Conservation (phyloP, 768 basidiomycete genomes). For the Pholiota molesta region DNA sequence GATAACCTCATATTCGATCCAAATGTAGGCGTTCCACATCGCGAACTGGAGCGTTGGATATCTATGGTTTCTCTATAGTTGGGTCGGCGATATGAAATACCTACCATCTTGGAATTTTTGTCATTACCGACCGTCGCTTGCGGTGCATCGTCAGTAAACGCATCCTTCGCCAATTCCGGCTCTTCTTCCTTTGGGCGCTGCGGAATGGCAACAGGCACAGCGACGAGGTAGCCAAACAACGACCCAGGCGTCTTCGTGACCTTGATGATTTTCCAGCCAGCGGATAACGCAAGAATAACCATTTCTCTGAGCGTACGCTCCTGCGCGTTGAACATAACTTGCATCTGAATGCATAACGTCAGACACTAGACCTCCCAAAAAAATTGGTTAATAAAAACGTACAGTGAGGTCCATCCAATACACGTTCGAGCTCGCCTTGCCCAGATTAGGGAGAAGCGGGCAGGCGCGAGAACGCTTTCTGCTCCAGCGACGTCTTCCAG, state of each 20-base stretch:
- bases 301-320: slow-evolving; percentile 72
- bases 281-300: slow-evolving; percentile 50
- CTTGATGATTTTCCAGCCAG: slow-evolving; percentile 64
- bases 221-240: slow-evolving; percentile 72
- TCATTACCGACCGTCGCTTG: slow-evolving; percentile 25
- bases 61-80: slow-evolving; percentile 31
- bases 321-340: slow-evolving; percentile 66
- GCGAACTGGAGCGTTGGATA: slow-evolving; percentile 47
- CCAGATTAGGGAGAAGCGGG: slow-evolving; percentile 72
- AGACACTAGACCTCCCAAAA: neutral
- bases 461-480: slow-evolving; percentile 53
- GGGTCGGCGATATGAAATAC: slow-evolving; percentile 2
- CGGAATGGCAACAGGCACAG: slow-evolving; percentile 62
- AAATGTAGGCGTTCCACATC: slow-evolving; percentile 66
- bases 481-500: slow-evolving; percentile 53
- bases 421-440: slow-evolving; percentile 69
- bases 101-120: neutral
- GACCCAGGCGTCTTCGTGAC: slow-evolving; percentile 63
- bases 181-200: slow-evolving; percentile 10
- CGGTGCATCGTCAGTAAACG: slow-evolving; percentile 21
- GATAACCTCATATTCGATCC: slow-evolving; percentile 54
- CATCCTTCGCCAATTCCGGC: slow-evolving; percentile 17
- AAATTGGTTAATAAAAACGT: slow-evolving; percentile 18
- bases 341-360: slow-evolving; percentile 53
- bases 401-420: slow-evolving; percentile 77